Evolutionary conservation across 2,329 filamentous ascomycete species (phyloP), one percentile per base, ranked within the genome.

Genomic region (Penicillium frequentans): DNA sequence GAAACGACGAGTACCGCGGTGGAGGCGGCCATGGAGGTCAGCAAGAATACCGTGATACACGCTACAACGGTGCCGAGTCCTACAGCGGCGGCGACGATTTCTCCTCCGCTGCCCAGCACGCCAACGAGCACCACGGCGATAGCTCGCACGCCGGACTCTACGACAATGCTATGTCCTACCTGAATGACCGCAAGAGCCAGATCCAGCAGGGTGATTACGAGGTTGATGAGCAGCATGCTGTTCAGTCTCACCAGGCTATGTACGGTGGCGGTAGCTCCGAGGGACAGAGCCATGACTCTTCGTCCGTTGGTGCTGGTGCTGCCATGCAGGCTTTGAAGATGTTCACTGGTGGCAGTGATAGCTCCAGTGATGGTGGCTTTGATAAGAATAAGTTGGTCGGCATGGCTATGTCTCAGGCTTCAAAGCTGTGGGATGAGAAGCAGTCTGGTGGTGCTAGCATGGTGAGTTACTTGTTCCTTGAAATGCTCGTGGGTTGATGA

Each of bases 341-440:
- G 91, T 96, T 96, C 75, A 85, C 82, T 37, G 80, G 83, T 48
- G 82, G 86, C 23, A 73, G 77, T 48, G 82, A 86, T 21, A 73
- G 77, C 7, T 62, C 66, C 2, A 64, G 67, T 27, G 73, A 75
- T 39, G 73, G 75, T 9, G 77, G 76, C 48, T 79, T 82, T 68
- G 85, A 86, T 64, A 88, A 96, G 81, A 91, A 88, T 72, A 84
- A 88, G 60, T 91, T 96, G 69, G 84, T 96, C 61, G 90, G 89
- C 5, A 80, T 96, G 72, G 93, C 93, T 44, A 93, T 97, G 90
- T 86, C 84, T 9, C 89, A 97, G 79, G 93, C 91, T 33, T 88
- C 87, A 69, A 92, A 93, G 81, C 79, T 93, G 59, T 88, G 86
- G 72, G 84, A 87, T 65, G 73, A 86, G 75, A 84, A 87, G 75